Evolutionary conservation across 768 basidiomycete genomes (phyloP), one percentile per base, ranked within the genome.

Genomic region (Hirschioporus abietinus): DNA sequence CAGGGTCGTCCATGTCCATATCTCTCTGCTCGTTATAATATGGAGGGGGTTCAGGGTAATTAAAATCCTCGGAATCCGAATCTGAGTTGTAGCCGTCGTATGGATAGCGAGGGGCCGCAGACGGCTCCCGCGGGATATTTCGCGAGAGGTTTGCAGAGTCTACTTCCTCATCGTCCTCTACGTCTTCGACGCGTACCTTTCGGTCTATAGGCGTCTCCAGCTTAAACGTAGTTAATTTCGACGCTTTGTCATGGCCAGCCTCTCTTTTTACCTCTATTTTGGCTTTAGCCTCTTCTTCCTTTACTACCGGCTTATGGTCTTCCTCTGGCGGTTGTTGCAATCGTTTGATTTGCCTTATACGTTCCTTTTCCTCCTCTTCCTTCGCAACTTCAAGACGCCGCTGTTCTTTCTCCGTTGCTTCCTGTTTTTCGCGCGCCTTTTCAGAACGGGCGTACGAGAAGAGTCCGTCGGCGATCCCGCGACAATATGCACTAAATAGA

Each of bases 331-430:
- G 65, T 18, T 6, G 18, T 58, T 1, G 34, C n/a, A 75, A 58
- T 5, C 74, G 72, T 8, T 66, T 66, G 18, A 71, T 7, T 4
- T 71, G 69, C 36, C 66, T 66, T 58, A 68, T 64, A 30, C 71
- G 68, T 61, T 72, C 74, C 18, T 64, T 70, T 20, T 69, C 73
- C 36, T 75, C 73, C 63, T 70, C 62, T 20, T 71, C 63, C 42
- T 68, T 63, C 3, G 70, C 69, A n/a, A 65, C 69, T 27, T 66
- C 64, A 1, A 75, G 63, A 27, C 69, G 68, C 12, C 68, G 66
- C 60, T 58, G 42, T 64, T 76, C 74, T 62, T 66, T 68, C 57
- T 68, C 67, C n/a, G 63, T 59, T 9, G 71, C 72, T 1, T 70
- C 63, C 52, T 71, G 35, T 57, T 69, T 62, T 58, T 73, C 73